These are phyloP conservation scores for Aurantiochytrium sp. DNA, from an alignment of 108 stramenopile species.

Conservation along the genomic window DNA sequence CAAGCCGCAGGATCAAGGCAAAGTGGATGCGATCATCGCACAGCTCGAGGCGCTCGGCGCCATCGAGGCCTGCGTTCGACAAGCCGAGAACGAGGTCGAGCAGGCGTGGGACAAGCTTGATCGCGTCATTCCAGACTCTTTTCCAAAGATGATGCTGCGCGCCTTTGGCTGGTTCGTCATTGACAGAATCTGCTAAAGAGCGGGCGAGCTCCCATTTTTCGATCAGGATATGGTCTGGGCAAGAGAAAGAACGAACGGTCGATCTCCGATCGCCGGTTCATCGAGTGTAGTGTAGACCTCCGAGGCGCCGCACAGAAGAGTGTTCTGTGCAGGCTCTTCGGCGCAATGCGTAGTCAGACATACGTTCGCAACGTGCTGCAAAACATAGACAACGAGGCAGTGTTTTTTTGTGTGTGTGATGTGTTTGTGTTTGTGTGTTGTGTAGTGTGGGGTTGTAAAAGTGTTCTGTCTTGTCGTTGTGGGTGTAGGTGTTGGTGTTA, in stretches of 20 bases:
- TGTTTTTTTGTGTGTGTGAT: too few species aligned
- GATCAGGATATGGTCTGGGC: too few species aligned
- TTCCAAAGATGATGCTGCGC: slow-evolving; percentile 27
- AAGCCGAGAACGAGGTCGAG: slow-evolving; percentile 21
- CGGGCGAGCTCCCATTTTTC: background rate
- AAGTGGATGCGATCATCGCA: background rate
- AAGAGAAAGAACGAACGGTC: too few species aligned
- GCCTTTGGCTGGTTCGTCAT: slow-evolving; percentile 24
- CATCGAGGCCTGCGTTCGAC: background rate
- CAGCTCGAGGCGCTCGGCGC: slow-evolving; percentile 7
- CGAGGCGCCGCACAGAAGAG: too few species aligned
- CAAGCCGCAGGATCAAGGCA: background rate
- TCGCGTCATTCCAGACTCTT: slow-evolving; percentile 16
- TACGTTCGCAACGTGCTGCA: too few species aligned
- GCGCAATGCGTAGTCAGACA: too few species aligned
- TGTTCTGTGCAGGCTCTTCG: too few species aligned
- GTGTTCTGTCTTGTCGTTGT: background rate
- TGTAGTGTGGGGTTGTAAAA: background rate
- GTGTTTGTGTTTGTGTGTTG: background rate
- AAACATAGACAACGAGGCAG: too few species aligned
- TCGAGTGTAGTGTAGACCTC: too few species aligned
- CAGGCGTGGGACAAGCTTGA: slow-evolving; percentile 17
- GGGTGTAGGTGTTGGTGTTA: background rate
- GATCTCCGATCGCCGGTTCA: too few species aligned
- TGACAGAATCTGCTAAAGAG: background rate